These are phyloP conservation scores for Antitrichia curtipendula DNA, from an alignment of 225 moss, liverwort and hornwort species.

Conservation along the genomic window DNA sequence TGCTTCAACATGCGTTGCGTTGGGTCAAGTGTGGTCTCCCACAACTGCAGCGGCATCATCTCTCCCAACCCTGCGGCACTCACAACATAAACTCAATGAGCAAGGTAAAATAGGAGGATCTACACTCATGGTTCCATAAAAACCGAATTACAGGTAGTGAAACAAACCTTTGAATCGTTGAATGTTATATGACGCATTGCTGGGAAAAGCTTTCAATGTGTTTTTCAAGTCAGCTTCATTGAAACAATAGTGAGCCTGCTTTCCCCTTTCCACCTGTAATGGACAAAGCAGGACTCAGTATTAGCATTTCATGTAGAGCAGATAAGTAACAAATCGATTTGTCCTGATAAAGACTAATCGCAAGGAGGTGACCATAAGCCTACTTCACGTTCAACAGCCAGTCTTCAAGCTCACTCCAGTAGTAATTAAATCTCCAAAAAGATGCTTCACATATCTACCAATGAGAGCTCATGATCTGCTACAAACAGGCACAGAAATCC, in stretches of 20 bases:
- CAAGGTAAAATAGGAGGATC: neutral
- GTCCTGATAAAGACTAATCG: neutral
- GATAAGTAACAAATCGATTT: neutral
- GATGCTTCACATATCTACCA: neutral
- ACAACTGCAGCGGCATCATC: conserved; percentile 95
- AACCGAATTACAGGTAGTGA: neutral
- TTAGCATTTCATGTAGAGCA: neutral
- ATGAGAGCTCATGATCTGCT: neutral
- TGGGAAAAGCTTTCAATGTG: conserved; percentile 42
- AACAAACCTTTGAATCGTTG: conserved; percentile 83
- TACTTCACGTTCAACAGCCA: neutral
- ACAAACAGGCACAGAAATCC: neutral
- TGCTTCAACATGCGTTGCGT: conserved; percentile 82
- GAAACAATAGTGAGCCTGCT: conserved; percentile 80
- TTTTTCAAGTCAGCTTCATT: conserved; percentile 56
- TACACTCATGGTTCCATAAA: neutral
- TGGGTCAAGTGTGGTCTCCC: conserved; percentile 94
- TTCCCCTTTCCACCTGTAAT: conserved; percentile 76
- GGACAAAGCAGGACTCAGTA: neutral
- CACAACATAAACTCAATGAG: neutral
- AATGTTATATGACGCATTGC: conserved; percentile 71
- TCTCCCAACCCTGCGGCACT: conserved; percentile 65
- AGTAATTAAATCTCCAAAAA: neutral
- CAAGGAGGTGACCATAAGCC: neutral
- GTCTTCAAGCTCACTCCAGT: neutral